A percentile compares a stretch with the other conserved stretches of the same genome.
phyloP scores from a whole-genome alignment of 1,284 basidiomycete genomes.

The Neotropicomus parvogracilis region DNA sequence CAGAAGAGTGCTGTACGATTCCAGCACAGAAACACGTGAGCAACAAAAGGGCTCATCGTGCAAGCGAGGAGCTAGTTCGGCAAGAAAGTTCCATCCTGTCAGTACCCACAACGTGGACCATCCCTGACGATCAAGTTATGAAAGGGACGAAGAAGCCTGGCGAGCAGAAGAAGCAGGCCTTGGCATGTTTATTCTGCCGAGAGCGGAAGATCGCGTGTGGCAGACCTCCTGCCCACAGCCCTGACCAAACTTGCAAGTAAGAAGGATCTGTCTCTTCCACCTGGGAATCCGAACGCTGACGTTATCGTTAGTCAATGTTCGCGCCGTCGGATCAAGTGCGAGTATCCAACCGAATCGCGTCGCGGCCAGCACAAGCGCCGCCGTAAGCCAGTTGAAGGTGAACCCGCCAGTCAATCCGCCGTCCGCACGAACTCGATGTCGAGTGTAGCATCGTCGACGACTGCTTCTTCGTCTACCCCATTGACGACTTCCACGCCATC shows the following conservation, averaged over 20 bases:
- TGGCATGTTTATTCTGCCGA: constrained; percentile 40
- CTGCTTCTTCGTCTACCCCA: constrained; percentile 17
- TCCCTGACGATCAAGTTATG: constrained; percentile 34
- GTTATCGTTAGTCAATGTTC: constrained; percentile 43
- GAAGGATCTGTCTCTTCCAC: constrained; percentile 10
- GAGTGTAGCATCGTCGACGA: constrained; percentile 17
- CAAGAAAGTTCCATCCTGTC: constrained; percentile 29
- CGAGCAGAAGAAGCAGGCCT: constrained; percentile 38
- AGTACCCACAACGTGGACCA: constrained; percentile 33
- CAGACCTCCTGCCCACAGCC: constrained; percentile 32
- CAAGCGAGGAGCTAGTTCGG: constrained; percentile 30
- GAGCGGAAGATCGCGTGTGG: constrained; percentile 40
- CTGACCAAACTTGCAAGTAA: constrained; percentile 39
- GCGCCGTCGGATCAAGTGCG: constrained; percentile 45
- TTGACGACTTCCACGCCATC: constrained; percentile 23
- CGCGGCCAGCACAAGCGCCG: constrained; percentile 50
- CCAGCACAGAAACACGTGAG: constrained; percentile 22
- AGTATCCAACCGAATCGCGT: constrained; percentile 51
- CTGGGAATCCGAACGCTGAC: constrained; percentile 20
- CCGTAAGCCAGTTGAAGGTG: constrained; percentile 31
- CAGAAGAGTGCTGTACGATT: constrained; percentile 25
- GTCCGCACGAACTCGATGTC: constrained; percentile 25
- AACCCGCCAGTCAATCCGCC: constrained; percentile 23
- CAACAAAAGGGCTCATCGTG: constrained; percentile 33
- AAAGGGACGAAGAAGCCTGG: constrained; percentile 36